Base-by-base conservation (phyloP, 2,329 filamentous ascomycete species). In the Monilinia polystroma region DNA sequence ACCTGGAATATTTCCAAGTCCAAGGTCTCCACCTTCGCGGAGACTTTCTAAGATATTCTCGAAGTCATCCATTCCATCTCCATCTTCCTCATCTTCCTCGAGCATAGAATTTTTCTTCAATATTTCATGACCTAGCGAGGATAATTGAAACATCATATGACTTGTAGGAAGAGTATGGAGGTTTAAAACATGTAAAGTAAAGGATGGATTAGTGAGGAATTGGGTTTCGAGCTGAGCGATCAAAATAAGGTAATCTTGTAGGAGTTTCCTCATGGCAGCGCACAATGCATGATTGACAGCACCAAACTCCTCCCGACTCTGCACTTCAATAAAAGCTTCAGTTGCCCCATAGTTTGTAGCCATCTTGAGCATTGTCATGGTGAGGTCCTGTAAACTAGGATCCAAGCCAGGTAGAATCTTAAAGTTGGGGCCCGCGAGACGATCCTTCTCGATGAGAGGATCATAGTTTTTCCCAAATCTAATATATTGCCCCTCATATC, bases 401-500 rank as follows among this genome's bases (percentile, higher is more conserved):
- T 99, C 95, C 54, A 99, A 83, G 1, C 94, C 94, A 0, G 90
- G 85, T 8, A 91, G 81, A 69, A 97, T 88, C 70, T 87, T 88
- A 79, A 93, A 98, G 12, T 83, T 81, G 1, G 95, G 95, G 0
- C 95, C 95, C 7, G 89, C 85, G 60, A 99, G 81, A 18, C 93
- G 88, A 74, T 96, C 92, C 74, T 94, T 92, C 79, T 99, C 95
- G 63, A 92, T 87, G 3, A 84, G 81, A 0, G 93, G 92, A 72
- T 97, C 89, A 77, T 96, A 98, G 11, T 86, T 85, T 71, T 92
- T 90, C 67, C 85, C 85, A 76, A 92, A 98, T 66, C 92, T 90
- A 69, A 99, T 91, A 76, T 98, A 98, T 77, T 97, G 93, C n/a
- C 95, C 95, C 79, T 99, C 95, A 70, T 93, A 97, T 32, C 95